Evolutionary conservation across 1,284 basidiomycete genomes (phyloP).

Genomic region (Fereydounia khargensis): DNA sequence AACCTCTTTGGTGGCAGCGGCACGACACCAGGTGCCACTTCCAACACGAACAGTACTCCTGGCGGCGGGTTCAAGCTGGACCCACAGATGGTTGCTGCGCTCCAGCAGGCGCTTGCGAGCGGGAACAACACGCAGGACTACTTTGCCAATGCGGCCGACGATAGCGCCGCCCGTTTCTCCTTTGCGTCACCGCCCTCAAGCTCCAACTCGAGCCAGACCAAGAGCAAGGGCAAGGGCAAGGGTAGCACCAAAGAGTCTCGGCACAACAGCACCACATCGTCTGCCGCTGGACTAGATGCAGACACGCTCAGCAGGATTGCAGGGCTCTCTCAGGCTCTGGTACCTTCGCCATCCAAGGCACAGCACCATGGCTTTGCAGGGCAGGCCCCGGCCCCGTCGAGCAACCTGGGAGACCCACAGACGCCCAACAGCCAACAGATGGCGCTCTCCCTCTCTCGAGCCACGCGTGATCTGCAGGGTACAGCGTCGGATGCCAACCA

Average conservation of each 20-base stretch:
- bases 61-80: conserved; percentile 41
- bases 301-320: conserved; percentile 27
- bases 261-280: neutral
- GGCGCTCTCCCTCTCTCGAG: conserved; percentile 16
- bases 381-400: too few species aligned
- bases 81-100: conserved; percentile 38
- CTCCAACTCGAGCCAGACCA: neutral
- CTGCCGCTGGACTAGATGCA: conserved; percentile 15
- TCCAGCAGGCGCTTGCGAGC: conserved; percentile 35
- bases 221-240: neutral
- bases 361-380: too few species aligned
- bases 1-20: conserved; percentile 35
- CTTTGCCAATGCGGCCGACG: neutral
- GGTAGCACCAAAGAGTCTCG: neutral
- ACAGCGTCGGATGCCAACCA: conserved; percentile 73
- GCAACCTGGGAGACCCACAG: too few species aligned
- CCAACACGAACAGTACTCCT: neutral
- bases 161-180: neutral
- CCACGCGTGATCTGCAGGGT: conserved; percentile 62
- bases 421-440: conserved; percentile 29
- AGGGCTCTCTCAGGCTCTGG: conserved; percentile 25
- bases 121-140: conserved; percentile 3
- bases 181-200: too few species aligned
- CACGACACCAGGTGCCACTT: conserved; percentile 16
- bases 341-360: conserved; percentile 11